Base-by-base conservation (phyloP, 129 eudicot species). In the Tagetes patula region DNA sequence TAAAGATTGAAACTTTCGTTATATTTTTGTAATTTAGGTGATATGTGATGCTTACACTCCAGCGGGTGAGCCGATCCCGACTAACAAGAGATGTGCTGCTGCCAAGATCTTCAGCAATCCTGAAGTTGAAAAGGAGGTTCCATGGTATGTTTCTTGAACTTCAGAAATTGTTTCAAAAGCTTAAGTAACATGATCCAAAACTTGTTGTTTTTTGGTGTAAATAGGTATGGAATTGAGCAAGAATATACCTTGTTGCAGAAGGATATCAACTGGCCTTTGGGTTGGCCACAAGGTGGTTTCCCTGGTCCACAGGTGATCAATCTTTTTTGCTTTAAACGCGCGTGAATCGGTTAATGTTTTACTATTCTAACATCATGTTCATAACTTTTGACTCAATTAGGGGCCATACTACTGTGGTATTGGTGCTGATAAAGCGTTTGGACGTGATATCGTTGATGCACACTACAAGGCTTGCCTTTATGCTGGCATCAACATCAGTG, bases 31-130 rank as follows among this genome's bases (percentile, higher is more conserved):
- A 52, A 20, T 73, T 30, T 82, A 92, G 97, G 97, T 92, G 75
- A 92, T 92, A 83, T 92, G 98, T 73, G 98, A 92, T 74, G 78
- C 95, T 4, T 92, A 92, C 86, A 92, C 98, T 1, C 98, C 98
- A 33, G 95, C 94, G 10, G 98, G 98, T 64, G 96, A 87, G 67
- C 95, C 98, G 3, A 89, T 92, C 47, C 98, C 98, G 0, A 92
- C 98, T 2, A 92, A 92, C 85, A 89, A 92, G 82, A 79, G 98
- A 62, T 73, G 78, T 75, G 71, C 66, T 30, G 98, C 98, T 0
- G 92, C 96, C 43, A 79, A 92, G 82, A 77, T 92, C 53, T 92
- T 92, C 73, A 84, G 87, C 77, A 76, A 81, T 61, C 95, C 95
- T 2, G 91, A 85, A 71, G 98, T 92, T 67, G 87, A 20, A 43